A percentile compares a stretch with the other conserved stretches of the same genome.
Evolutionary conservation across 164 flowering plant genomes (phyloP).

Genomic region (Stephania yunnanensis): DNA sequence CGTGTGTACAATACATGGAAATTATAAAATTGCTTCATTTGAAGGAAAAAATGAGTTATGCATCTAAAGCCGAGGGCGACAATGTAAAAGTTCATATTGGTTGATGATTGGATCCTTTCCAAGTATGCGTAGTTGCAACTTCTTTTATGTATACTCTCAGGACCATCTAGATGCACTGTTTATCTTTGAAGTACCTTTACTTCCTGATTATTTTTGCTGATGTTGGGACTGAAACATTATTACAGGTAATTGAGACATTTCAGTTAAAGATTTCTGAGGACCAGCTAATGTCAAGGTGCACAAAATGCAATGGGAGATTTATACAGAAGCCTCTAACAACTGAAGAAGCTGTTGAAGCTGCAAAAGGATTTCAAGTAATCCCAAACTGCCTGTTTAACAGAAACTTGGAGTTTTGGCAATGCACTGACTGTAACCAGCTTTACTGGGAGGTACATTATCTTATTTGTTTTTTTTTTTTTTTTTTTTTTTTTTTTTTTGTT

Average conservation of each 20-base stretch:
- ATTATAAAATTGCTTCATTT: no score
- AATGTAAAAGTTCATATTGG: no score
- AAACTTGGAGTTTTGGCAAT: constrained; percentile 92
- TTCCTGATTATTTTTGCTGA: neutral
- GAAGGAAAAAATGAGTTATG: no score
- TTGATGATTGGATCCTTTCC: no score
- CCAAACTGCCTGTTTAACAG: constrained; percentile 72
- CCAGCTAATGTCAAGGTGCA: constrained; percentile 92
- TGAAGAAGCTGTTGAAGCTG: constrained; percentile 87
- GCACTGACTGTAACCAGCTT: constrained; percentile 81
- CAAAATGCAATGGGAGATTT: constrained; percentile 90
- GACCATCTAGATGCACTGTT: no score
- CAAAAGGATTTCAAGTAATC: constrained; percentile 89
- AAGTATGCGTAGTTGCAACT: no score
- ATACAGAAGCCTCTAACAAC: constrained; percentile 77
- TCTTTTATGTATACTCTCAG: no score
- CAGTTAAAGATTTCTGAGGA: constrained; percentile 66
- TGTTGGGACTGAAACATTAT: constrained; percentile 11
- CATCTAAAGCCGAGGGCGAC: no score
- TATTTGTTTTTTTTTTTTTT: no score
- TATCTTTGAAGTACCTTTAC: no score
- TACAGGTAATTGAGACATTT: constrained; percentile 78
- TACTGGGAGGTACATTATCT: constrained; percentile 82
- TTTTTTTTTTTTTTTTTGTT: no score
- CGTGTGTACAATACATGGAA: no score